Percentiles rank a stretch among this genome's conserved stretches.
Evolutionary conservation across 2,329 filamentous ascomycete species (phyloP).

Genomic region (Pseudogymnoascus sp.): DNA sequence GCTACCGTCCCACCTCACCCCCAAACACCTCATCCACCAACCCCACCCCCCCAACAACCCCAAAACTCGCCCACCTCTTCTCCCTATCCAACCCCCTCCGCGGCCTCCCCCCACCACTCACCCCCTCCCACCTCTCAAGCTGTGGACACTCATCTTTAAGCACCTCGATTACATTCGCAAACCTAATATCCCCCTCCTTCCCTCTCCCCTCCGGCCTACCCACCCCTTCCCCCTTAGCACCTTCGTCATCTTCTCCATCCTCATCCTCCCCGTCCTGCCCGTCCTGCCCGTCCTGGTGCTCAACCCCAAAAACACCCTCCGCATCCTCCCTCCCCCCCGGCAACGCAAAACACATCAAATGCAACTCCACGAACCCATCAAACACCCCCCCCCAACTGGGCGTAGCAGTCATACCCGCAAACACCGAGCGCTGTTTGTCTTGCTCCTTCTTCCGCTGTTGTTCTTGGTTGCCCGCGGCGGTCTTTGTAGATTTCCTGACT

Average conservation of each 20-base stretch:
- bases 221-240: conserved; percentile 12
- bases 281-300: conserved; percentile 2
- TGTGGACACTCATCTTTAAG: conserved; percentile 22
- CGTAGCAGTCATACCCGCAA: background rate
- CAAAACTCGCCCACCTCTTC: background rate
- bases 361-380: conserved; percentile 44
- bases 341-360: conserved; percentile 41
- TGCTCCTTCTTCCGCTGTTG: background rate
- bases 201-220: background rate
- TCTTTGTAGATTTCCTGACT: conserved; percentile 14
- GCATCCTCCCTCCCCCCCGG: conserved; percentile 35
- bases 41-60: background rate
- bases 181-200: background rate
- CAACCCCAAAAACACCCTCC: conserved; percentile 24
- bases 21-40: background rate
- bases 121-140: background rate
- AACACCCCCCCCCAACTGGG: conserved; percentile 41
- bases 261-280: conserved; percentile 9
- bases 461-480: background rate
- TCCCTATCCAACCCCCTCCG: background rate
- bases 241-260: conserved; percentile 4
- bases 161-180: conserved; percentile 21
- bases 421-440: background rate
- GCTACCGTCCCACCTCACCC: background rate
- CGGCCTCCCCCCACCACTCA: background rate